Conservation (phyloP, 306 rosid genomes). For the Glycine soja region DNA sequence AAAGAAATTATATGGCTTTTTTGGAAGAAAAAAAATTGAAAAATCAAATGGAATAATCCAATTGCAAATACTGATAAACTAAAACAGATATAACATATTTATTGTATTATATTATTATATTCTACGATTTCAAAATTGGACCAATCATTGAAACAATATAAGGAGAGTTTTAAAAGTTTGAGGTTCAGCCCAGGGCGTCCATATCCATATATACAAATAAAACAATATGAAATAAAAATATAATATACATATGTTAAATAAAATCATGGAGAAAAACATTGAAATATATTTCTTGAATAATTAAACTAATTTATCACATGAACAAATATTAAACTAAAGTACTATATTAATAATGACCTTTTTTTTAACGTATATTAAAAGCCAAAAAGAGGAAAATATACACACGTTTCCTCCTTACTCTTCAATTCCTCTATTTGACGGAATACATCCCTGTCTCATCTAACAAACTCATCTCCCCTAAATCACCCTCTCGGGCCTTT, state of each 20-base stretch:
- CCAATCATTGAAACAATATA: not conserved
- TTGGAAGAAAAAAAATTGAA: not conserved
- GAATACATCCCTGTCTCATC: conserved; percentile 1
- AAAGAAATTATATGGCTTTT: not conserved
- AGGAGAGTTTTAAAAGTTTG: not conserved
- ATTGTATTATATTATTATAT: not conserved
- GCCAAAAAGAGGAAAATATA: not conserved
- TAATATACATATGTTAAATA: no score
- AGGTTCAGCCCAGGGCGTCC: not conserved
- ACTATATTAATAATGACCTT: no score
- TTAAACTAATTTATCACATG: no score
- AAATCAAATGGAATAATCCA: not conserved
- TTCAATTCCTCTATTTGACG: not conserved
- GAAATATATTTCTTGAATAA: no score
- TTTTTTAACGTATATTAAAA: not conserved
- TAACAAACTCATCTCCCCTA: not conserved
- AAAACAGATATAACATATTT: not conserved
- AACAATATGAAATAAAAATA: no score
- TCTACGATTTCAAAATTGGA: not conserved
- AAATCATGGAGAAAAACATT: no score
- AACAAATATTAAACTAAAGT: no score
- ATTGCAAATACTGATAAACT: not conserved
- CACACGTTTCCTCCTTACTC: not conserved
- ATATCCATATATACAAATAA: no score
- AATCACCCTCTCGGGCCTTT: not conserved